These are phyloP conservation scores for Cladobotryum protrusum DNA, from an alignment of 2,329 filamentous ascomycete genomes.

Conservation along the genomic window DNA sequence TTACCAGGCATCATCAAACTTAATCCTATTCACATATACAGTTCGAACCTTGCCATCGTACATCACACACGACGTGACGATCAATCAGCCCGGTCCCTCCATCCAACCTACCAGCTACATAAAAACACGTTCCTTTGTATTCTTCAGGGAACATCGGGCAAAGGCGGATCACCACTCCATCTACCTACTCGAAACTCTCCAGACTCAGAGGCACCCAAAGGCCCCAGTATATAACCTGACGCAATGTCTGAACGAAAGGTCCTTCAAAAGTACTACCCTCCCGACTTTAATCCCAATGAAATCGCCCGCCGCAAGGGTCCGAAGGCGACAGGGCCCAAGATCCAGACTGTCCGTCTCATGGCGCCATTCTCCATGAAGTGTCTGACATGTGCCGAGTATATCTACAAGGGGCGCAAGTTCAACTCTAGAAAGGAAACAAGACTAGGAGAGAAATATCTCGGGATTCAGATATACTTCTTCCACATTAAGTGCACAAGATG, in stretches of 20 bases:
- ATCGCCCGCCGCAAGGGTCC: constrained; percentile 64
- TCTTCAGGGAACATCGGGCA: too few species aligned
- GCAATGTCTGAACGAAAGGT: constrained; percentile 85
- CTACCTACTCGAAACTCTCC: too few species aligned
- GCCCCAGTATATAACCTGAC: constrained; percentile 13
- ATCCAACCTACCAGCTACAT: background rate
- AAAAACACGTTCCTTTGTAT: too few species aligned
- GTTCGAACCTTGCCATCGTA: background rate
- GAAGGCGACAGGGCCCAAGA: constrained; percentile 69
- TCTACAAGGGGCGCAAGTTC: constrained; percentile 92
- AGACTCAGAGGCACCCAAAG: too few species aligned
- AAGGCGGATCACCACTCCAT: too few species aligned
- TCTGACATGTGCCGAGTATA: constrained; percentile 61
- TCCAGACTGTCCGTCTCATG: constrained; percentile 87
- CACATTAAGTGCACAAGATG: constrained; percentile 79
- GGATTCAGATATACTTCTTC: constrained; percentile 82
- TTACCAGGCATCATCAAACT: constrained; percentile 3
- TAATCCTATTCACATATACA: background rate
- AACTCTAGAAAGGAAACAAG: constrained; percentile 92
- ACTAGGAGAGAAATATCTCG: constrained; percentile 79
- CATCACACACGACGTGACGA: too few species aligned
- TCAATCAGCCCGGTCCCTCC: background rate
- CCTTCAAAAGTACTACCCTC: constrained; percentile 59
- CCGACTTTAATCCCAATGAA: constrained; percentile 84
- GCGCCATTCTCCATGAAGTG: constrained; percentile 38